Percentiles rank a stretch among this genome's conserved stretches.
These are phyloP conservation scores for Hymenoscyphus infarciens DNA, from an alignment of 2,329 filamentous ascomycete genomes.

Conservation along the genomic window DNA sequence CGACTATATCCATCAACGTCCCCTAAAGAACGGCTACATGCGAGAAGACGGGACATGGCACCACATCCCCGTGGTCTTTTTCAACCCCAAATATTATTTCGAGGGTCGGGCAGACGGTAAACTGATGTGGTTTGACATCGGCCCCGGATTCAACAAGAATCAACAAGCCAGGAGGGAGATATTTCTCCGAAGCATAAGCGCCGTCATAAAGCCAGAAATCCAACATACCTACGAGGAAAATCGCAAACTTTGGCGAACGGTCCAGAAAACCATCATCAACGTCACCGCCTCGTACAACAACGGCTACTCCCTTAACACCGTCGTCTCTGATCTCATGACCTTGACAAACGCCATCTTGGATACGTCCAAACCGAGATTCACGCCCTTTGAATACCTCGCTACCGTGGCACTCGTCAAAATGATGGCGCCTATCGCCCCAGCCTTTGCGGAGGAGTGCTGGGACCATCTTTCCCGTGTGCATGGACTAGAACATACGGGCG, in stretches of 20 bases:
- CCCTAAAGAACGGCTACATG: neutral
- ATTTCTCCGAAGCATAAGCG: neutral
- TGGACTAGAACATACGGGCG: neutral
- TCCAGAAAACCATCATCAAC: conserved; percentile 64
- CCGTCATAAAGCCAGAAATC: neutral
- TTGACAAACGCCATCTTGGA: conserved; percentile 67
- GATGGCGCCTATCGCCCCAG: conserved; percentile 75
- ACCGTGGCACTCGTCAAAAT: conserved; percentile 61
- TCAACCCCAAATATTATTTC: neutral
- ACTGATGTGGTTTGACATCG: neutral
- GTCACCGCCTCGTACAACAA: conserved; percentile 66
- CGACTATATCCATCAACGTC: conserved; percentile 18
- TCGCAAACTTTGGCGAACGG: conserved; percentile 54
- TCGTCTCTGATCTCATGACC: conserved; percentile 77
- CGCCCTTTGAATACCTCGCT: conserved; percentile 39
- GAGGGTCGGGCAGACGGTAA: neutral
- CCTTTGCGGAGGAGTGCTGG: conserved; percentile 81
- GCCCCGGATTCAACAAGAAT: no score
- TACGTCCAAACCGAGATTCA: neutral
- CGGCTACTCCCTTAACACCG: conserved; percentile 76
- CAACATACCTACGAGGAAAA: neutral
- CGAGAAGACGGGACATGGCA: neutral
- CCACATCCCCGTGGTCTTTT: neutral
- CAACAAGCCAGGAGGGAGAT: neutral
- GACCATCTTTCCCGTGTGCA: conserved; percentile 42